phyloP scores from a whole-genome alignment of 306 rosid genomes.

The Prunus davidiana region DNA sequence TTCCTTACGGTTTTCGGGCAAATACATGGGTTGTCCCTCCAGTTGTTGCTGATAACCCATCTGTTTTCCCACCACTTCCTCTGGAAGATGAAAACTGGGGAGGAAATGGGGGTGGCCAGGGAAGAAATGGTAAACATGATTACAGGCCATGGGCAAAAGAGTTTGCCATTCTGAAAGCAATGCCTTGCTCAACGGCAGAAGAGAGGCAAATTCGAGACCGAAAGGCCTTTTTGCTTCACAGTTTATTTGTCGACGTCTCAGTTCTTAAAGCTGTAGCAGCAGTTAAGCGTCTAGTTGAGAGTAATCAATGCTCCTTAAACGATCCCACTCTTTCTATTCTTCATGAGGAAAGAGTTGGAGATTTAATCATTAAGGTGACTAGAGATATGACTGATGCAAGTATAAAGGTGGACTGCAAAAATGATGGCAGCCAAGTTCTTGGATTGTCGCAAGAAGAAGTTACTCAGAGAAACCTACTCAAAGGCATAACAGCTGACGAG shows the following conservation, averaged over 20 bases:
- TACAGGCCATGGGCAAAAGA: constrained; percentile 82
- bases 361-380: constrained; percentile 66
- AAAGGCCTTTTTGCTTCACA: constrained; percentile 91
- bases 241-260: constrained; percentile 86
- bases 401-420: constrained; percentile 74
- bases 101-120: constrained; percentile 94
- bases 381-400: constrained; percentile 83
- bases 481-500: constrained; percentile 98
- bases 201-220: constrained; percentile 93
- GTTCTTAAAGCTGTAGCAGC: constrained; percentile 76
- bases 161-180: constrained; percentile 77
- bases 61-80: constrained; percentile 71
- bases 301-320: constrained; percentile 30
- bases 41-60: constrained; percentile 74
- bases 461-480: constrained; percentile 82
- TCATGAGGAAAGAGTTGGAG: constrained; percentile 69
- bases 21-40: constrained; percentile 99
- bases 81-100: constrained; percentile 90
- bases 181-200: constrained; percentile 89
- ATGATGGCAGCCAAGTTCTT: constrained; percentile 78
- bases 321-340: constrained; percentile 32
- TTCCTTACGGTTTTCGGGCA: constrained; percentile 94
- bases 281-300: constrained; percentile 52
- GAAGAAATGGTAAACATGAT: constrained; percentile 70
- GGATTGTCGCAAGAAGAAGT: constrained; percentile 67